Evolutionary conservation across 306 rosid genomes (phyloP), one percentile per base, ranked within the genome.

Genomic region (Crotalaria pallida): DNA sequence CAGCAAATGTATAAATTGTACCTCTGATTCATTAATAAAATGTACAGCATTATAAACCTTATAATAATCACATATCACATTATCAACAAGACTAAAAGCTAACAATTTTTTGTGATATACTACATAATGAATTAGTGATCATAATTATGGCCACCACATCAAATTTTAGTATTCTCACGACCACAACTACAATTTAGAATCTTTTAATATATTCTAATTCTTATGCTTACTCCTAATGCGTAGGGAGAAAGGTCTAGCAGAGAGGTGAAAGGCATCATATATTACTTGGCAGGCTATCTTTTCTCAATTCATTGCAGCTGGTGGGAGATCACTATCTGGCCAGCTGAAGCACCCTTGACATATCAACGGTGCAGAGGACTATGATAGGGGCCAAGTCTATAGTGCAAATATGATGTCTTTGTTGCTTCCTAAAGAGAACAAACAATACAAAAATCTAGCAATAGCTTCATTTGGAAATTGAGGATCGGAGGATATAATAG

Each of bases 331-430:
- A 50, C 67, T 78, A 74, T 82, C 83, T 0, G 13, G 66, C 66
- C 74, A 81, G 77, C 77, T 55, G 17, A 72, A 36, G 21, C 23
- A 33, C 47, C 69, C 41, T 77, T 74, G 83, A 78, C 86, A 44
- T 69, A 57, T 58, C 83, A 82, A 69, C 82, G 60, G 68, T 72
- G 72, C 27, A n/a, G 36, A 70, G 33, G 33, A 3, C 10, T 24
- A 58, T 16, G 2, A 59, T 48, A 68, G 70, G 58, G 49, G 43
- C 45, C 21, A 69, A n/a, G 69, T 41, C 50, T 69, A 19, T 65
- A 45, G 23, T 65, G 44, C 65, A 65, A 57, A 71, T 73, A 11
- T 70, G 66, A 56, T 50, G 75, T 65, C 78, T 59, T 44, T 74
- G 81, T 53, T 78, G 80, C 78, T 74, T 74, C 16, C 22, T 51